Conservation (phyloP, 2,329 filamentous ascomycete species). For the Colletotrichum tropicicola region DNA sequence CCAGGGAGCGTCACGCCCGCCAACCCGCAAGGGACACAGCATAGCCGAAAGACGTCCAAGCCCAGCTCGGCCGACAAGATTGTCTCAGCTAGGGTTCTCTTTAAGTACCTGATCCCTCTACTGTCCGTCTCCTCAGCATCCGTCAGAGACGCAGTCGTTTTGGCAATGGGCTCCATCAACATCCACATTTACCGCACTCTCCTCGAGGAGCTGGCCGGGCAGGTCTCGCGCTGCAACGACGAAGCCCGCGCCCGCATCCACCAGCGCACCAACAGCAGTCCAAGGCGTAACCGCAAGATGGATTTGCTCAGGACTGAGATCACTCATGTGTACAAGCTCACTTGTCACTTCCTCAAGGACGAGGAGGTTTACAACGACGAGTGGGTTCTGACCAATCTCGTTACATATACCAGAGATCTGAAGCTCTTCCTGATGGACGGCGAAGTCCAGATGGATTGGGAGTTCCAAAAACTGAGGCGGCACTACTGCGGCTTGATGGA, state of each 20-base stretch:
- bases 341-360: conserved; percentile 85
- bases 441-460: conserved; percentile 93
- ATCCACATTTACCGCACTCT: conserved; percentile 91
- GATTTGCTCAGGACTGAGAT: conserved; percentile 92
- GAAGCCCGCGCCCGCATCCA: conserved; percentile 89
- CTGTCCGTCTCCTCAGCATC: conserved; percentile 81
- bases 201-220: conserved; percentile 88
- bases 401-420: conserved; percentile 89
- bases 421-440: conserved; percentile 95
- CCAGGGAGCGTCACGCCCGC: conserved; percentile 72
- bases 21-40: conserved; percentile 69
- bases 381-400: conserved; percentile 89
- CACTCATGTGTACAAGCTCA: conserved; percentile 94
- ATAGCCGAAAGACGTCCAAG: conserved; percentile 84
- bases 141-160: conserved; percentile 89
- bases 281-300: conserved; percentile 82
- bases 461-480: conserved; percentile 88
- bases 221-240: conserved; percentile 86
- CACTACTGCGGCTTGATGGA: conserved; percentile 96
- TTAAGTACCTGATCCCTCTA: conserved; percentile 90
- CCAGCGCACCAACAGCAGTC: conserved; percentile 84
- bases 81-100: conserved; percentile 86
- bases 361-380: conserved; percentile 84
- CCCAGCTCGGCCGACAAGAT: conserved; percentile 77
- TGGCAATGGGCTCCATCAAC: conserved; percentile 94